phyloP scores from a whole-genome alignment of 2,329 filamentous ascomycete species.

The Rosellinia necatrix region DNA sequence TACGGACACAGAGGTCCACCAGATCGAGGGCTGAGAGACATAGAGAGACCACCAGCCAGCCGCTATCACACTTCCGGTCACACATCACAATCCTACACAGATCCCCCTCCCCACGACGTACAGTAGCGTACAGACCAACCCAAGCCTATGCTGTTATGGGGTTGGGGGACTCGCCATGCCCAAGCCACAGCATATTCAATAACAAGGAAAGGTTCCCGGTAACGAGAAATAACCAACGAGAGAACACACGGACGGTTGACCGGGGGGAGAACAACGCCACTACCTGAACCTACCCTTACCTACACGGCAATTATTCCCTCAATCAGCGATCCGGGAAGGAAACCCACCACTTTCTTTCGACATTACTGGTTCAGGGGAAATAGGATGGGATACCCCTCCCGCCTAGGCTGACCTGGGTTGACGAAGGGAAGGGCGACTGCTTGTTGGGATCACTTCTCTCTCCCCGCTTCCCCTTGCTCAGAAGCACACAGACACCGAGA shows the following conservation, averaged over 20 bases:
- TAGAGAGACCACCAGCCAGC: conserved; percentile 9
- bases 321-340: conserved; percentile 10
- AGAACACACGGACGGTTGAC: conserved; percentile 1
- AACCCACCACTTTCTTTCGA: conserved; percentile 15
- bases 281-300: conserved; percentile 16
- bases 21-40: conserved; percentile 3
- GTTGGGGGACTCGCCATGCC: no score
- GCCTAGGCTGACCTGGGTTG: conserved; percentile 11
- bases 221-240: conserved; percentile 6
- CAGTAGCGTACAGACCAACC: background rate
- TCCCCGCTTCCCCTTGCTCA: conserved; percentile 6
- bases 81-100: conserved; percentile 11
- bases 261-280: background rate
- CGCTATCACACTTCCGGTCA: conserved; percentile 24
- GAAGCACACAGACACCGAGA: conserved; percentile 9
- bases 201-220: conserved; percentile 1
- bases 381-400: background rate
- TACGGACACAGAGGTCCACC: conserved; percentile 1
- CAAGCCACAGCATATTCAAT: conserved; percentile 19
- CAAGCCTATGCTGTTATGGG: no score
- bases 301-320: conserved; percentile 24
- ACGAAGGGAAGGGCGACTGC: conserved; percentile 2
- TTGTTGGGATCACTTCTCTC: conserved; percentile 13
- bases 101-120: conserved; percentile 8
- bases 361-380: conserved; percentile 13